These are phyloP conservation scores for Thelonectria blattea DNA, from an alignment of 2,329 filamentous ascomycete species.

Conservation along the genomic window DNA sequence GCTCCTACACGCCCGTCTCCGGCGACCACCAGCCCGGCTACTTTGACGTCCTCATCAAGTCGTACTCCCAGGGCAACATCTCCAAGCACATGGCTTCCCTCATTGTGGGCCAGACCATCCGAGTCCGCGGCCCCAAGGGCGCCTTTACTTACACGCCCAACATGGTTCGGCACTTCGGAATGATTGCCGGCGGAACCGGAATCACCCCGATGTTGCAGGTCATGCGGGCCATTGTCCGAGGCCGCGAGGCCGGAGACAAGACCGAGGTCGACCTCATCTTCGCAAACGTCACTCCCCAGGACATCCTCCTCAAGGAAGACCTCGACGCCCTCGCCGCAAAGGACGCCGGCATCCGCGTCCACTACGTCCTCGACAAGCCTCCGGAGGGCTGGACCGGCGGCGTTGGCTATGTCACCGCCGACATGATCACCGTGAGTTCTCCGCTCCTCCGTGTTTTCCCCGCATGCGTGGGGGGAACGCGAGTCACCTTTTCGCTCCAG, in stretches of 20 bases:
- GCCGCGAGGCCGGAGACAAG: conserved; percentile 77
- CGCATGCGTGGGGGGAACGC: background rate
- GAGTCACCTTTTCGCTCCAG: background rate
- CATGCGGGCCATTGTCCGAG: conserved; percentile 86
- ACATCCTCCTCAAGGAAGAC: conserved; percentile 93
- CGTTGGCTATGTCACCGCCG: conserved; percentile 91
- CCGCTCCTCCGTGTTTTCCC: background rate
- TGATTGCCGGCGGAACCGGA: conserved; percentile 96
- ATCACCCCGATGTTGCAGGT: conserved; percentile 99
- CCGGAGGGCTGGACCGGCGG: conserved; percentile 90
- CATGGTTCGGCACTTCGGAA: conserved; percentile 95
- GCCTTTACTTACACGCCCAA: conserved; percentile 97
- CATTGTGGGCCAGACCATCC: conserved; percentile 83
- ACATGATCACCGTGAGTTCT: conserved; percentile 83
- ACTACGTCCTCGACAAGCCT: conserved; percentile 97
- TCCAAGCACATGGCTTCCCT: conserved; percentile 88
- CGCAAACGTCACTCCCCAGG: conserved; percentile 91
- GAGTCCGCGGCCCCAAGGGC: conserved; percentile 92
- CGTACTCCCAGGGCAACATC: conserved; percentile 97
- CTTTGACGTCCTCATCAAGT: conserved; percentile 98
- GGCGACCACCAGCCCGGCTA: conserved; percentile 88
- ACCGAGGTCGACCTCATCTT: conserved; percentile 96
- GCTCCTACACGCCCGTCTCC: conserved; percentile 91
- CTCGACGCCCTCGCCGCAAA: conserved; percentile 78
- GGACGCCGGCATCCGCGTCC: conserved; percentile 82